These are phyloP conservation scores for Leonotis leonurus DNA, from an alignment of 257 asterid species.

Conservation along the genomic window DNA sequence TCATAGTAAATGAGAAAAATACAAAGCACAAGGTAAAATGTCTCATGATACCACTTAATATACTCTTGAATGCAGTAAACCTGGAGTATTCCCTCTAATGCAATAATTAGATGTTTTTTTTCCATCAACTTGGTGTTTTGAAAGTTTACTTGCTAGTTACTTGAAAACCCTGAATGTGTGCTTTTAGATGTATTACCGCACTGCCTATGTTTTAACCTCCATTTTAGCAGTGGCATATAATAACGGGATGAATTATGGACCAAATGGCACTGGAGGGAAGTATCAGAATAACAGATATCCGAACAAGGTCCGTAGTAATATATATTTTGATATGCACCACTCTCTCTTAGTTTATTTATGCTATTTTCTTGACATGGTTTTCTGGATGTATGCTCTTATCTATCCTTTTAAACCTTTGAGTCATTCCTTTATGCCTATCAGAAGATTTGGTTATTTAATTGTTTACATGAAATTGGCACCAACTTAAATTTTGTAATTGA, in stretches of 20 bases:
- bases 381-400: background rate
- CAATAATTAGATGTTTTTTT: background rate
- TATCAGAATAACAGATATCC: slow-evolving; percentile 45
- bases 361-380: background rate
- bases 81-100: background rate
- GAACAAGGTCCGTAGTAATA: slow-evolving; percentile 30
- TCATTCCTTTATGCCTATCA: background rate
- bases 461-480: background rate
- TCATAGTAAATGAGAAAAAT: background rate
- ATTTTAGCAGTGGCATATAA: slow-evolving; percentile 38
- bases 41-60: background rate
- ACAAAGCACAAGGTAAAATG: background rate
- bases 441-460: background rate
- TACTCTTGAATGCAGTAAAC: background rate
- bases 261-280: slow-evolving; percentile 41
- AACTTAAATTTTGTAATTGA: too few species aligned
- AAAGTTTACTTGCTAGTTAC: background rate
- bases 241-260: slow-evolving; percentile 53
- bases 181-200: background rate
- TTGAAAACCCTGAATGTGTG: background rate
- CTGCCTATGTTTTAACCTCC: slow-evolving; percentile 3
- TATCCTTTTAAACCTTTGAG: background rate
- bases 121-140: background rate
- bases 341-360: background rate
- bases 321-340: background rate